These are phyloP conservation scores for Podila epicladia DNA, from an alignment of 192 early-diverging fungal species.

Conservation along the genomic window DNA sequence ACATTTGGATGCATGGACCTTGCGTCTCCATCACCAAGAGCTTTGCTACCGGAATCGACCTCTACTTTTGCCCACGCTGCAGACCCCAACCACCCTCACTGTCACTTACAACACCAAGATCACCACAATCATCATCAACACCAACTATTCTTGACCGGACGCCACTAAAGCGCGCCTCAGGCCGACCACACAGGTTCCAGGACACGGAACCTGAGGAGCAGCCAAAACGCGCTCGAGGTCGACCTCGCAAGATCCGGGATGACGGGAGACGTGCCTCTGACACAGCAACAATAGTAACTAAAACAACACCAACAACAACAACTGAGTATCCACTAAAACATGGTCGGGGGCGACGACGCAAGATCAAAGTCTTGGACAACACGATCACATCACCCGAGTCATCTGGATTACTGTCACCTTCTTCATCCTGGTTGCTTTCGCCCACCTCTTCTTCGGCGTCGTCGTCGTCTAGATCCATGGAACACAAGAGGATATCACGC, in stretches of 20 bases:
- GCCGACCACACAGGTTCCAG: too few relatives aligned
- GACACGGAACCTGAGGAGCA: too few relatives aligned
- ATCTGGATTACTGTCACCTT: too few relatives aligned
- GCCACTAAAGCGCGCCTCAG: too few relatives aligned
- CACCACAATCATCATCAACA: too few relatives aligned
- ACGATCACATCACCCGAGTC: too few relatives aligned
- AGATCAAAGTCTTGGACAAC: too few relatives aligned
- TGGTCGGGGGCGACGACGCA: not conserved
- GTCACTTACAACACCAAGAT: not conserved
- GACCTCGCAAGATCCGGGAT: not conserved
- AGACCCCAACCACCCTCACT: not conserved
- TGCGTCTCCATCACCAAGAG: constrained; percentile 26
- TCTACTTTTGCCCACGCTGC: constrained; percentile 27
- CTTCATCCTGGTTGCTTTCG: too few relatives aligned
- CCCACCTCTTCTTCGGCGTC: not conserved
- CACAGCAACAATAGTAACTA: not conserved
- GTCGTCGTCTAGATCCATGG: not conserved
- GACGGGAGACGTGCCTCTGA: not conserved
- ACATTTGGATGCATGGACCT: constrained; percentile 39
- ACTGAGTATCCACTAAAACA: not conserved
- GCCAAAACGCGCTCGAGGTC: not conserved
- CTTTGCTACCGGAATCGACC: constrained; percentile 19
- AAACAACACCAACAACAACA: not conserved
- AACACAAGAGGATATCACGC: not conserved
- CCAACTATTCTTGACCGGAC: too few relatives aligned